Evolutionary conservation across 2,329 filamentous ascomycete species (phyloP).

Genomic region (Beauveria bassiana): DNA sequence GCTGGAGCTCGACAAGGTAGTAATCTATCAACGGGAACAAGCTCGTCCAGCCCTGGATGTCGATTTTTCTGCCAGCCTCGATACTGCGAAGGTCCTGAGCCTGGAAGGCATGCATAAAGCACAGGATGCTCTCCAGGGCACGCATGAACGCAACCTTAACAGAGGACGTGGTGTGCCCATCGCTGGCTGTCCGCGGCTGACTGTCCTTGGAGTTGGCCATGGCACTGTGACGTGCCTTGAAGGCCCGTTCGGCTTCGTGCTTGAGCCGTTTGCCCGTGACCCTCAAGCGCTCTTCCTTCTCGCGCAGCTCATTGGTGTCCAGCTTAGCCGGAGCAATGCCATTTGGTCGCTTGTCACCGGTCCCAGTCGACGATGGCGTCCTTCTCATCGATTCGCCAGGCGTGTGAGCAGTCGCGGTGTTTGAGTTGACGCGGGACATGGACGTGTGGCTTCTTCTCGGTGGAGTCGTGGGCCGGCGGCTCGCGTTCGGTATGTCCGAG

Average conservation of each 20-base stretch:
- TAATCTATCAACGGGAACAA: constrained; percentile 37
- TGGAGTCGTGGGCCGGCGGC: constrained; percentile 38
- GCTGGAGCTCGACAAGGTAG: constrained; percentile 32
- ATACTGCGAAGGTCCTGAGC: constrained; percentile 35
- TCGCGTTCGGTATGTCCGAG: constrained; percentile 29
- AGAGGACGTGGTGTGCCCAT: constrained; percentile 27
- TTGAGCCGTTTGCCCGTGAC: constrained; percentile 43
- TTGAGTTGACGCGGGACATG: constrained; percentile 48
- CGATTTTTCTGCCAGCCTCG: constrained; percentile 32
- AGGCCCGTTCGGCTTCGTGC: constrained; percentile 41
- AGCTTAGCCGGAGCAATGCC: constrained; percentile 22
- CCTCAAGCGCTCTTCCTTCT: constrained; percentile 30
- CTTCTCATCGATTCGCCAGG: constrained; percentile 36
- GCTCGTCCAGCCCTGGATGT: constrained; percentile 34
- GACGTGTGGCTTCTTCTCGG: constrained; percentile 42
- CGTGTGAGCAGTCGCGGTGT: constrained; percentile 43
- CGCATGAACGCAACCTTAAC: constrained; percentile 35
- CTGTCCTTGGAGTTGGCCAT: constrained; percentile 17
- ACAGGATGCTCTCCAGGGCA: constrained; percentile 41
- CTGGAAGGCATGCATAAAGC: constrained; percentile 48
- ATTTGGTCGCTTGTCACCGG: constrained; percentile 22
- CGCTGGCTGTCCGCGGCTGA: constrained; percentile 11
- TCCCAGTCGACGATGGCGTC: constrained; percentile 14
- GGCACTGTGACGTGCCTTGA: constrained; percentile 21
- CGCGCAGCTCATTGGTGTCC: constrained; percentile 22